Conservation (phyloP, 129 eudicot species). For the Ambrosia artemisiifolia region DNA sequence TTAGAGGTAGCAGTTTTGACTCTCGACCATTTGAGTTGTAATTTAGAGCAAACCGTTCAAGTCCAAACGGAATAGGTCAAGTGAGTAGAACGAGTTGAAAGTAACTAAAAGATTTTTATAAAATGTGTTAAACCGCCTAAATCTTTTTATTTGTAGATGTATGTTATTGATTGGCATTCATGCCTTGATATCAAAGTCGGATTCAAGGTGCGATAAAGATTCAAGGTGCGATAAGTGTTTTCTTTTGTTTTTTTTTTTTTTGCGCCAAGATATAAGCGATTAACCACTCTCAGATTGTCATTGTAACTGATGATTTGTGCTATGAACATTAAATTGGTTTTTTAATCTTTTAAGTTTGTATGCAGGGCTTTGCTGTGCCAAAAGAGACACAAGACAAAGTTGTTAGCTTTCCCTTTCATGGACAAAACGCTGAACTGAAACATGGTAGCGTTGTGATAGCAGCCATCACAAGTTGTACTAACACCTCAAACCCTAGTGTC, state of each 20-base stretch:
- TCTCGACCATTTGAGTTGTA: neutral
- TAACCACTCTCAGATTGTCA: neutral
- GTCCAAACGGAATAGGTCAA: neutral
- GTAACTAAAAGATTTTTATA: neutral
- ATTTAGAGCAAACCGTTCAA: neutral
- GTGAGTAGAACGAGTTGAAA: neutral
- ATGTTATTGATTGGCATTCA: conserved; percentile 55
- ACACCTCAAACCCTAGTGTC: conserved; percentile 98
- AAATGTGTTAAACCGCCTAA: neutral
- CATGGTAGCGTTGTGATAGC: conserved; percentile 98
- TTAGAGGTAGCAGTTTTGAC: too few relatives aligned
- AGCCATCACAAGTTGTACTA: conserved; percentile 96
- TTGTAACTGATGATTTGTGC: too few relatives aligned
- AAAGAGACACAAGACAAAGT: too few relatives aligned
- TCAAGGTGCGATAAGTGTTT: too few relatives aligned
- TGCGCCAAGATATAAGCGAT: too few relatives aligned
- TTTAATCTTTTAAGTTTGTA: too few relatives aligned
- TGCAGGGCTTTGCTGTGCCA: too few relatives aligned
- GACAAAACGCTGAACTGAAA: conserved; percentile 40
- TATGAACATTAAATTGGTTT: too few relatives aligned
- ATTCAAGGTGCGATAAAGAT: conserved; percentile 81
- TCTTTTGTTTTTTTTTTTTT: too few relatives aligned
- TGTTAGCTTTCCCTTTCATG: too few relatives aligned
- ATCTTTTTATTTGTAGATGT: too few relatives aligned
- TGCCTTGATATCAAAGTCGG: conserved; percentile 93